These are phyloP conservation scores for Zelonia costaricensis DNA, from an alignment of 208 protist species.

Conservation along the genomic window DNA sequence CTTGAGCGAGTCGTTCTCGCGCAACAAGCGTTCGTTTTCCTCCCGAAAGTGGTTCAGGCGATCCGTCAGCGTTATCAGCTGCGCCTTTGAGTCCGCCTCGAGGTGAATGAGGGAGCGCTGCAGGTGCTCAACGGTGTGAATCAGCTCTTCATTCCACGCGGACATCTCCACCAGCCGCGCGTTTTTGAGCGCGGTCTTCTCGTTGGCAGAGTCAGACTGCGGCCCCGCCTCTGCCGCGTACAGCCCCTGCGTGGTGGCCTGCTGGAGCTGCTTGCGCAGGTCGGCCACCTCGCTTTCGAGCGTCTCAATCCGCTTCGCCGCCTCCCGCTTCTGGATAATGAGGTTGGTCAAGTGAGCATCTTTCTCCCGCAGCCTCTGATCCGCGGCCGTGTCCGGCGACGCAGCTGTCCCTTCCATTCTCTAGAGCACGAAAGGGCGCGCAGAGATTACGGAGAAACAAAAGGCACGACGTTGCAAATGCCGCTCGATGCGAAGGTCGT, in stretches of 20 bases:
- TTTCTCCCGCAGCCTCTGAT: constrained; percentile 13
- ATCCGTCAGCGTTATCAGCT: constrained; percentile 50
- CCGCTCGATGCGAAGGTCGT: too few species aligned
- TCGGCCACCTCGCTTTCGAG: constrained; percentile 38
- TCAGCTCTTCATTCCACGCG: constrained; percentile 67
- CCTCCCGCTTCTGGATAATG: constrained; percentile 36
- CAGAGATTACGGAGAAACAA: too few species aligned
- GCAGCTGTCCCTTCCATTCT: constrained; percentile 5
- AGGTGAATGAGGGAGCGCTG: constrained; percentile 53
- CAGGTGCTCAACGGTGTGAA: constrained; percentile 58
- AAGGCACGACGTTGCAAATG: too few species aligned
- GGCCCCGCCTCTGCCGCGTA: neutral
- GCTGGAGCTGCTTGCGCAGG: constrained; percentile 24
- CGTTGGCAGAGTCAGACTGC: neutral
- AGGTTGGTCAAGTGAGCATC: constrained; percentile 41
- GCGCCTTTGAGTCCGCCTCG: constrained; percentile 51
- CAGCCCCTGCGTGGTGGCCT: constrained; percentile 2
- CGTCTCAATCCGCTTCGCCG: constrained; percentile 36
- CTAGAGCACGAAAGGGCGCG: too few species aligned
- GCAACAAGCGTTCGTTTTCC: constrained; percentile 33
- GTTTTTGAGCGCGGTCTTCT: constrained; percentile 14
- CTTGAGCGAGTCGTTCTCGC: constrained; percentile 76
- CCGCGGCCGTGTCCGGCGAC: neutral
- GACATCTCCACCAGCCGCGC: constrained; percentile 39
- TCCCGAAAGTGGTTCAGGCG: constrained; percentile 35